Evolutionary conservation across 2,329 filamentous ascomycete genomes (phyloP).

Genomic region (Botrytis aclada): DNA sequence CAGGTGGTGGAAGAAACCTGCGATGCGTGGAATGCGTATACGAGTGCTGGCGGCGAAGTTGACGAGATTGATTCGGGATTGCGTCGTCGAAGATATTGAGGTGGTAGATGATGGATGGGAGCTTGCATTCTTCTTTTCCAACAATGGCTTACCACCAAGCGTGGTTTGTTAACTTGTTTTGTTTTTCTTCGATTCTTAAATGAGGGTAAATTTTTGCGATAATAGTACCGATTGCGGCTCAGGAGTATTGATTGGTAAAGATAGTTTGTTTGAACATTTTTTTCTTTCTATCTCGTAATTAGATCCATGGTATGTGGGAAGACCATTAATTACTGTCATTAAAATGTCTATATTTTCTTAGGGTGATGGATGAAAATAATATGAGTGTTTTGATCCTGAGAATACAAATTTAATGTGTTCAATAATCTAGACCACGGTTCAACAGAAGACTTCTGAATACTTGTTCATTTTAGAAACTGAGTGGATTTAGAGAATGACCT

Average conservation of each 20-base stretch:
- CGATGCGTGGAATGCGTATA: slow-evolving; percentile 50
- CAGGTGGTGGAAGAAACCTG: slow-evolving; percentile 50
- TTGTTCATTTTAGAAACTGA: background rate
- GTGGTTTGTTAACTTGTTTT: background rate
- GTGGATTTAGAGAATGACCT: fast-evolving
- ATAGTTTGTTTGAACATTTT: background rate
- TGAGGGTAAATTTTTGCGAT: background rate
- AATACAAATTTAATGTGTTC: background rate
- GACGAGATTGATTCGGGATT: slow-evolving; percentile 52
- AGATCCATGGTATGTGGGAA: no score
- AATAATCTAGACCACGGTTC: background rate
- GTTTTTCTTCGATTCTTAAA: background rate
- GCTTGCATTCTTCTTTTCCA: background rate
- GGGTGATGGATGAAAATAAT: background rate
- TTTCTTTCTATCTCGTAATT: background rate
- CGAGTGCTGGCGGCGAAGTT: slow-evolving; percentile 43
- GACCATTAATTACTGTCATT: background rate
- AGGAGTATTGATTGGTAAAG: background rate
- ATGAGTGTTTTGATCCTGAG: background rate
- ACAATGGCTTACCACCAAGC: background rate
- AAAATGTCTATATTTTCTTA: background rate
- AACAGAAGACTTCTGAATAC: background rate
- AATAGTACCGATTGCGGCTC: background rate
- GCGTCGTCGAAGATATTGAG: background rate
- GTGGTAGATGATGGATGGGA: background rate